Evolutionary conservation across 257 asterid species (phyloP).

Genomic region (Verbascum thapsus): DNA sequence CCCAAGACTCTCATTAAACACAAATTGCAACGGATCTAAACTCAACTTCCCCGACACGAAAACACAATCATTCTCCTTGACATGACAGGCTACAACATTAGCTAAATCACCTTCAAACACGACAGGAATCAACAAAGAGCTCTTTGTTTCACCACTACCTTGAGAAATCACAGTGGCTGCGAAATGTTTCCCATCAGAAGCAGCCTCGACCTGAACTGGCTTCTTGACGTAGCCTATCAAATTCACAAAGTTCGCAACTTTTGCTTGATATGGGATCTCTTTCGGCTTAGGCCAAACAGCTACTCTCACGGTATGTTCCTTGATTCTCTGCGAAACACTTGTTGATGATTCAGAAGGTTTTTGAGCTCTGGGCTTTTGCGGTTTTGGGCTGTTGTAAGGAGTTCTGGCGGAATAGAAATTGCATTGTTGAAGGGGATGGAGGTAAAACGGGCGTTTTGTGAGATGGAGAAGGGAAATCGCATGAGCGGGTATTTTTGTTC

Average conservation of each 20-base stretch:
- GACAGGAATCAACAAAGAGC: conserved; percentile 48
- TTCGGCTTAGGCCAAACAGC: conserved; percentile 60
- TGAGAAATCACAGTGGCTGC: conserved; percentile 55
- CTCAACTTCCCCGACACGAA: conserved; percentile 66
- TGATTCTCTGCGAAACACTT: conserved; percentile 31
- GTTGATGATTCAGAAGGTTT: conserved; percentile 33
- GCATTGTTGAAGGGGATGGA: conserved; percentile 37
- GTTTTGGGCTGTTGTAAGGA: conserved; percentile 8
- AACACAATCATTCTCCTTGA: conserved; percentile 64
- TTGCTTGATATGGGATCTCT: conserved; percentile 71
- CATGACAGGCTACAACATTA: conserved; percentile 52
- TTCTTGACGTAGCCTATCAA: conserved; percentile 55
- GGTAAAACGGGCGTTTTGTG: conserved; percentile 28
- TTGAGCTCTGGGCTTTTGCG: conserved; percentile 29
- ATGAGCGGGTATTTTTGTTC: conserved; percentile 41
- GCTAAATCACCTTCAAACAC: conserved; percentile 83
- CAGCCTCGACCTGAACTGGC: conserved; percentile 51
- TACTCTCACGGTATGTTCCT: conserved; percentile 30
- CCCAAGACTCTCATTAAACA: conserved; percentile 36
- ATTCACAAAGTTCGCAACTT: conserved; percentile 66
- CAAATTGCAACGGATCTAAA: conserved; percentile 42
- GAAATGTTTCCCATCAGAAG: conserved; percentile 47
- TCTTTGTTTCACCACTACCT: conserved; percentile 13
- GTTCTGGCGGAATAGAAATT: conserved; percentile 37
- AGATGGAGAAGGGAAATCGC: conserved; percentile 22